Percentiles rank a stretch among this genome's conserved stretches.
Conservation (phyloP, 192 early-diverging fungal species). For the Umbelopsis ramanniana region DNA sequence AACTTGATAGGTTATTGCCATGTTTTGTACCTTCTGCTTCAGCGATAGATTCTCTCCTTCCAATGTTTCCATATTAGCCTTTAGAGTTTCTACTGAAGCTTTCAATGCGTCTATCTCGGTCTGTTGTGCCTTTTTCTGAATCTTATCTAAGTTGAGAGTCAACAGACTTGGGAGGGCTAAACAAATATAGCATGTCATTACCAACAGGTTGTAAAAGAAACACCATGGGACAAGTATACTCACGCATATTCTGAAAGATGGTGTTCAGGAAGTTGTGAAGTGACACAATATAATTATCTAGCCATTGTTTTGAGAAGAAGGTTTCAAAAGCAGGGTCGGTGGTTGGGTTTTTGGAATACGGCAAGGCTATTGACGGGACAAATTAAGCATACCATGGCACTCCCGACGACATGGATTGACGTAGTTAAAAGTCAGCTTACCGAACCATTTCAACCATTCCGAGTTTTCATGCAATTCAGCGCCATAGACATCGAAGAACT, state of each 20-base stretch:
- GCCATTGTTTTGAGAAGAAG: slow-evolving; percentile 66
- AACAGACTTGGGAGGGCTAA: slow-evolving; percentile 60
- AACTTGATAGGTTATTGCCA: too few relatives aligned
- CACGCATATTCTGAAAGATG: slow-evolving; percentile 70
- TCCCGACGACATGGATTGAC: background rate
- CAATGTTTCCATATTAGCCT: slow-evolving; percentile 30
- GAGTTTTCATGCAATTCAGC: slow-evolving; percentile 56
- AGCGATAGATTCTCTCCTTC: slow-evolving; percentile 41
- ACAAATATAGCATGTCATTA: background rate
- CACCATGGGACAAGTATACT: slow-evolving; percentile 14
- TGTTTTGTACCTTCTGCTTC: slow-evolving; percentile 37
- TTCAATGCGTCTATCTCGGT: slow-evolving; percentile 38
- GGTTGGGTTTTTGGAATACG: slow-evolving; percentile 61
- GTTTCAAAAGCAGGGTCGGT: slow-evolving; percentile 60
- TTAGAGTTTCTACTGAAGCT: slow-evolving; percentile 30
- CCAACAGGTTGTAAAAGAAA: background rate
- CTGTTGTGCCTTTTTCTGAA: slow-evolving; percentile 44
- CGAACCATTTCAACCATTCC: slow-evolving; percentile 70
- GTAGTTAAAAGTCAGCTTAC: slow-evolving; percentile 34
- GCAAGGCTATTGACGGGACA: slow-evolving; percentile 44
- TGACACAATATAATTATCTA: slow-evolving; percentile 63
- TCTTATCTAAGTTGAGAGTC: slow-evolving; percentile 57
- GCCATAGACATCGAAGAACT: slow-evolving; percentile 64
- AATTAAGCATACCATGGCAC: background rate
- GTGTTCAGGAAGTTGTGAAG: slow-evolving; percentile 66